Percentiles rank a stretch among this genome's conserved stretches.
Conservation (phyloP, 495 filamentous ascomycete genomes). For the Penicillium coffeae region DNA sequence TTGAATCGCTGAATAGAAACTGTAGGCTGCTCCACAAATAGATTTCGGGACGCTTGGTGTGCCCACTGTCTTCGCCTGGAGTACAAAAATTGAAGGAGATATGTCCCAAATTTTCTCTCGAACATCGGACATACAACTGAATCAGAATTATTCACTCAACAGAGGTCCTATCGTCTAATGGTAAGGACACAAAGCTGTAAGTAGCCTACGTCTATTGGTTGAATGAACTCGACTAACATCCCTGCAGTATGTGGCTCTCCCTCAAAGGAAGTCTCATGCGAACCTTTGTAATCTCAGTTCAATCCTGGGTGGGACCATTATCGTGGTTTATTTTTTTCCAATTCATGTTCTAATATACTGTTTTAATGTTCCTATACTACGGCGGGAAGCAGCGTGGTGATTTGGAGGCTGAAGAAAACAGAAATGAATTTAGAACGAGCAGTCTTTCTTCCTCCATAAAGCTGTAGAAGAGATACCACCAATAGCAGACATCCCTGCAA, state of each 20-base stretch:
- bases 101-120: no score
- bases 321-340: neutral
- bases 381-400: neutral
- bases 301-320: neutral
- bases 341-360: neutral
- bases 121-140: no score
- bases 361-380: neutral
- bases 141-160: neutral
- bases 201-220: neutral
- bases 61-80: no score
- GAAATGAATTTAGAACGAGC: no score
- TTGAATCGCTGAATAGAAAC: no score
- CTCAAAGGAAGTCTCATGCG: neutral
- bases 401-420: no score
- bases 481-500: conserved; percentile 18
- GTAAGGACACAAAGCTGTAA: neutral
- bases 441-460: conserved; percentile 10
- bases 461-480: conserved; percentile 24
- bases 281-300: neutral
- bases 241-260: neutral
- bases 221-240: neutral
- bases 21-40: no score
- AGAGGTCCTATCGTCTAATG: neutral
- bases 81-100: no score
- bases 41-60: no score